Evolutionary conservation across 2,329 filamentous ascomycete species (phyloP), one percentile per base, ranked within the genome.

Genomic region (Periconia sp.): DNA sequence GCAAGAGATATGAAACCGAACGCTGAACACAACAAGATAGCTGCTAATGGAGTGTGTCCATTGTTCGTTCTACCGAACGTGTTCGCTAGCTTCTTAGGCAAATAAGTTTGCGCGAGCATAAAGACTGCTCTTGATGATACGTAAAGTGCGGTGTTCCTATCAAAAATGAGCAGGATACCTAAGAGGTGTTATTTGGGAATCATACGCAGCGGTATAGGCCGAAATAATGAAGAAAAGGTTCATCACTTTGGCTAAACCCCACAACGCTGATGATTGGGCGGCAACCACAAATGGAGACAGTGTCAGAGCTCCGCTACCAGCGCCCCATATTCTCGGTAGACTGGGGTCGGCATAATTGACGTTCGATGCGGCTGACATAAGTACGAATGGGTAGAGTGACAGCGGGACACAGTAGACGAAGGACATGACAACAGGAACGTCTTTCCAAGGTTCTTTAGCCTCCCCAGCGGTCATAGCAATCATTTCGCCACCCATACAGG

Each of bases 391-490:
- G 35, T 66, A 65, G 2, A 62, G 41, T 5, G 37, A 36, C 3
- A 67, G 40, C 2, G 64, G 63, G 5, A 63, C 43, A 10, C 63
- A 43, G 38, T 66, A 67, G 25, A 67, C 62, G 38, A 65, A 66
- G 1, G 60, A 58, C 47, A 65, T 63, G 8, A 57, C 60, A 7
- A 47, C 40, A 3, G 65, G 64, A 12, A 68, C 48, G 36, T 67
- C 63, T 31, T 47, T 57, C 25, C 50, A 61, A 18, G 65, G 63
- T 6, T 57, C 40, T 39, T 55, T 56, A 2, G 64, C 57, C 42
- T 68, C 65, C 4, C 60, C 65, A 10, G 60, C 60, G 16, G 64
- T 65, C 38, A 66, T 61, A 5, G 63, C 46, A 8, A 63, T 55
- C 12, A 62, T 58, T 19, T 68, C 65, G 8, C 57, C 60, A 13